Base-by-base conservation (phyloP, 306 rosid genomes). In the Lagenaria siceraria region DNA sequence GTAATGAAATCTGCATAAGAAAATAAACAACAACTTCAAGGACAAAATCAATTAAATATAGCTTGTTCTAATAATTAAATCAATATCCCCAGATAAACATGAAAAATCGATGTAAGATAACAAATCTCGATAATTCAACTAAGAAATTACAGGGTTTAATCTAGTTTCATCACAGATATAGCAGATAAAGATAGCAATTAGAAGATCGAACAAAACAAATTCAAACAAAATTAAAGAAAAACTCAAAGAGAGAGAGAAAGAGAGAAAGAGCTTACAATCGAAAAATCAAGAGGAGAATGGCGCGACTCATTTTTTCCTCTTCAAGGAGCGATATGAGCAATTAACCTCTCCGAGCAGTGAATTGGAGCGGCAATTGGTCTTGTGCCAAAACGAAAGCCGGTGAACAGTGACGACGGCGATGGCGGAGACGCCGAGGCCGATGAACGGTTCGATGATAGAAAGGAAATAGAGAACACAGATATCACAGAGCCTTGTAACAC, bases 251-350 rank as follows among this genome's bases (percentile, higher is more conserved):
- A 42, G 48, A 42, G 43, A 8, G 10, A 40, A 9, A 40, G 48
- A 52, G 59, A 11, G 29, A 24, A 51, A 56, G 33, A 25, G 19
- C 87, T 65, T 86, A 90, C 93, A 58, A 87, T 72, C 1, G 93
- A 92, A 85, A 90, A 88, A 62, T 92, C 91, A 58, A 92, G 89
- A 76, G 93, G 90, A 31, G 89, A 87, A 33, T 91, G 96, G 36
- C 96, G 36, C 96, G 97, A 64, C 89, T 88, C 84, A 87, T 78
- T 80, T 81, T 88, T 62, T 88, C 89, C 78, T 88, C 97, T 0
- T 87, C 91, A 5, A 51, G 90, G 97, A 83, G 96, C 96, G 92
- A 92, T 88, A 24, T 88, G 89, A 81, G 85, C 89, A 17, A 83
- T 24, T 54, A 77, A 91, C 21, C 69, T 58, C 53, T 36, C 15